Evolutionary conservation across 805 yeast genomes (phyloP), one percentile per base, ranked within the genome.

Genomic region (Blastobotrys terrestris): DNA sequence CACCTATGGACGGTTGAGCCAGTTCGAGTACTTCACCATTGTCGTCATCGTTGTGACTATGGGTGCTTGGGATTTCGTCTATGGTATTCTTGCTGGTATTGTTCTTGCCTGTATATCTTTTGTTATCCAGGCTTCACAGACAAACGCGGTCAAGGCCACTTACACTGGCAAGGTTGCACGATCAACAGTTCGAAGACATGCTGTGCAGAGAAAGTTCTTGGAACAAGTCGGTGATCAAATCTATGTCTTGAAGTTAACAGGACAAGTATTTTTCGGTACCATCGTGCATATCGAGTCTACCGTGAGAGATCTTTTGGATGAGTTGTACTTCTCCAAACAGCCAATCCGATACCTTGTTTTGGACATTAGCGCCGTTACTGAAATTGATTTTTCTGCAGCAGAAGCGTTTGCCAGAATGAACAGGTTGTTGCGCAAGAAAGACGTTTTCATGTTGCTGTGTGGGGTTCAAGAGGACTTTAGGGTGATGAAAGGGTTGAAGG

Each of bases 21-120:
- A 68, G 20, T 85, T 87, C 60, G 99, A 94, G 67, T 94, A 94
- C 66, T 60, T 79, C 31, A 94, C 99, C 2, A 85, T 94, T 54
- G 67, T 86, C 7, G 81, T 85, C 5, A 94, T 94, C 60, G 95
- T 95, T n/a, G 70, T 89, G 31, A 84, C 91, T 0, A 94, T 94
- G 98, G 98, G 98, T 2, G 83, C 86, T 1, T 85, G 88, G 78
- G 99, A 94, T 70, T 94, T 94, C 67, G 98, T 94, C 7, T 78
- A 83, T 58, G 99, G 99, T 54, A 88, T 94, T 31, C 71, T 92
- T 52, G 91, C 85, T 16, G 99, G 99, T 48, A 85, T 92, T 21
- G 72, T 94, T 39, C 75, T 94, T 52, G 98, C 99, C 0, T 91
- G 97, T 66, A 78, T 92, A 62, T 86, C 94, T n/a, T 94, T 91